Conservation (phyloP, 2,329 filamentous ascomycete genomes). For the Exophiala mesophila region DNA sequence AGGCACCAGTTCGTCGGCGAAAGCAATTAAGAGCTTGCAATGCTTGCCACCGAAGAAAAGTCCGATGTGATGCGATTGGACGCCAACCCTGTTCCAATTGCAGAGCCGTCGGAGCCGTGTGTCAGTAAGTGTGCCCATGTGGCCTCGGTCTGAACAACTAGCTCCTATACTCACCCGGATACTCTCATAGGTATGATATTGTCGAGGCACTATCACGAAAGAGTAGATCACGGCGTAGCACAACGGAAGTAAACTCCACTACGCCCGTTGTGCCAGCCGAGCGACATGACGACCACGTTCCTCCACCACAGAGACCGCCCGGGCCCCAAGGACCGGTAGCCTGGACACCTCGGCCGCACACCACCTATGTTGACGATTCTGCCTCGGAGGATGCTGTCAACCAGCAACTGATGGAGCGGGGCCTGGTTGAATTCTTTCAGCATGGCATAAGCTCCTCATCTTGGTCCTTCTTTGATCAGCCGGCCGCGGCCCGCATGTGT, state of each 20-base stretch:
- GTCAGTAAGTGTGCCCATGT: constrained; percentile 1
- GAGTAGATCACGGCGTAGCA: neutral
- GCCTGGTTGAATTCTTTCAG: constrained; percentile 4
- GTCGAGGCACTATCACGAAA: neutral
- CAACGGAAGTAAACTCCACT: neutral
- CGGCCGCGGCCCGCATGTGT: constrained; percentile 1
- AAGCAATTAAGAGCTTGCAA: constrained; percentile 4
- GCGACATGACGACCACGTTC: neutral
- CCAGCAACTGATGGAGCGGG: neutral
- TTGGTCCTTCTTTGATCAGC: constrained; percentile 5
- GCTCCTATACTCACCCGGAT: neutral
- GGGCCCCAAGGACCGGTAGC: neutral
- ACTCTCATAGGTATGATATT: neutral
- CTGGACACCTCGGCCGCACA: neutral
- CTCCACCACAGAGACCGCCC: too few relatives aligned
- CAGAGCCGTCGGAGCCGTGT: constrained; percentile 2
- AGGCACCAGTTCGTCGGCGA: constrained; percentile 1
- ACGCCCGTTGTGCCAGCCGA: neutral
- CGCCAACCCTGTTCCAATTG: constrained; percentile 4
- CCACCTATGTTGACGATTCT: too few relatives aligned
- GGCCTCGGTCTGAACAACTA: neutral
- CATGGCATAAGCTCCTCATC: constrained; percentile 4
- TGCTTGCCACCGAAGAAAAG: constrained; percentile 5
- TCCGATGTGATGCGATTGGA: constrained; percentile 5
- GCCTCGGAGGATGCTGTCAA: constrained; percentile 3